Percentiles rank a stretch among this genome's conserved stretches.
Evolutionary conservation across 371 early-diverging fungal species (phyloP).

Genomic region (Mortierella sp.): DNA sequence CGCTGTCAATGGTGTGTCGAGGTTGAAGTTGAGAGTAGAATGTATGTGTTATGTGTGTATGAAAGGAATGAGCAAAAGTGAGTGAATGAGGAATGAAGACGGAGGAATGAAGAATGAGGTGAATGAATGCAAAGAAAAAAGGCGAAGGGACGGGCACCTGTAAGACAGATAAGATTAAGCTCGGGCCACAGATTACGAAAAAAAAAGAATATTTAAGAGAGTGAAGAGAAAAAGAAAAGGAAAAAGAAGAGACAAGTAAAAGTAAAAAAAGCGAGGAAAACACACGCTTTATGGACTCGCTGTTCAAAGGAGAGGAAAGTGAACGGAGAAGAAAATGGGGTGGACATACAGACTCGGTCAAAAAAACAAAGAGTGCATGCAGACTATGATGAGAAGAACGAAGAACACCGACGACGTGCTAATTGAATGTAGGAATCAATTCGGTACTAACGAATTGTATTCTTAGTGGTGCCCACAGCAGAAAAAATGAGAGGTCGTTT

Average conservation of each 20-base stretch:
- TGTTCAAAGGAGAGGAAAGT: not conserved
- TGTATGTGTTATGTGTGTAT: not conserved
- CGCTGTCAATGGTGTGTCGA: not conserved
- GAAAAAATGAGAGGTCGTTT: not conserved
- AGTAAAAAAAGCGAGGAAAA: not conserved
- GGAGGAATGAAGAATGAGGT: too few relatives aligned
- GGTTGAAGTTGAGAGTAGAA: not conserved
- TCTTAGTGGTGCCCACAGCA: not conserved
- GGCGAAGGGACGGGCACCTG: not conserved
- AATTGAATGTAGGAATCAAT: too few relatives aligned
- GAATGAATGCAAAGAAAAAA: not conserved
- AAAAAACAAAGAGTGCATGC: too few relatives aligned
- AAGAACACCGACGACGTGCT: too few relatives aligned
- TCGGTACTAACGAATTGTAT: not conserved
- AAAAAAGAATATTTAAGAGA: not conserved
- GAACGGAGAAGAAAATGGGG: too few relatives aligned
- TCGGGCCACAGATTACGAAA: not conserved
- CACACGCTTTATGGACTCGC: not conserved
- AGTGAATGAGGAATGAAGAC: not conserved
- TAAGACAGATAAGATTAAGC: not conserved
- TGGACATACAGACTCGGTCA: too few relatives aligned
- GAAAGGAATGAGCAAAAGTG: not conserved
- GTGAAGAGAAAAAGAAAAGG: not conserved
- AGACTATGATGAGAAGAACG: too few relatives aligned
- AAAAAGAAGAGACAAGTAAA: not conserved